These are phyloP conservation scores for Nicotiana benthamiana DNA, from an alignment of 257 asterid genomes.

Conservation along the genomic window DNA sequence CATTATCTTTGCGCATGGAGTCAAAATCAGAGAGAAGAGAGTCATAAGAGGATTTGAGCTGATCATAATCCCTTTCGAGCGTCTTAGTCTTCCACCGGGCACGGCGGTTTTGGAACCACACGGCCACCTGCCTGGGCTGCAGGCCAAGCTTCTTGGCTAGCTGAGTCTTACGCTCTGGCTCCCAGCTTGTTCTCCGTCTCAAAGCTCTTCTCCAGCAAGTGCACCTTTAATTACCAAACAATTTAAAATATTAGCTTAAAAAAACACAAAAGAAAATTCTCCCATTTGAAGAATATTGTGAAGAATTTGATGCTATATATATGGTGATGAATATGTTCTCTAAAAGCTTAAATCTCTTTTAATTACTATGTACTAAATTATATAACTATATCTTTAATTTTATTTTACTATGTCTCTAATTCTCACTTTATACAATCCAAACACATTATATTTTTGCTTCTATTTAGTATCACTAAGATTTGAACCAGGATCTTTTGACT, in stretches of 20 bases:
- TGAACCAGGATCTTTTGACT: background rate
- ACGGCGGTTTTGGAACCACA: slow-evolving; percentile 99
- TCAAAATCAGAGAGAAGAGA: slow-evolving; percentile 68
- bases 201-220: slow-evolving; percentile 89
- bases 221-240: slow-evolving; percentile 45
- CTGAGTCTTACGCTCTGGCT: slow-evolving; percentile 86
- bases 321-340: background rate
- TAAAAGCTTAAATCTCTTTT: background rate
- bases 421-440: background rate
- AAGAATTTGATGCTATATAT: slow-evolving; percentile 3
- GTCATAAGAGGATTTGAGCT: slow-evolving; percentile 77
- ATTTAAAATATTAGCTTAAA: background rate
- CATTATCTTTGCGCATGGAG: slow-evolving; percentile 65
- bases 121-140: slow-evolving; percentile 99
- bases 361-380: background rate
- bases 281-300: background rate
- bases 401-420: background rate
- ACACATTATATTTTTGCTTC: background rate
- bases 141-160: slow-evolving; percentile 86
- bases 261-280: background rate
- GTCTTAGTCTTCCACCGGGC: slow-evolving; percentile 98
- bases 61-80: slow-evolving; percentile 87
- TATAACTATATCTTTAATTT: background rate
- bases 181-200: slow-evolving; percentile 97
- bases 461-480: background rate